Evolutionary conservation across 331 rosid species (phyloP).

Genomic region (Ulmus americana): DNA sequence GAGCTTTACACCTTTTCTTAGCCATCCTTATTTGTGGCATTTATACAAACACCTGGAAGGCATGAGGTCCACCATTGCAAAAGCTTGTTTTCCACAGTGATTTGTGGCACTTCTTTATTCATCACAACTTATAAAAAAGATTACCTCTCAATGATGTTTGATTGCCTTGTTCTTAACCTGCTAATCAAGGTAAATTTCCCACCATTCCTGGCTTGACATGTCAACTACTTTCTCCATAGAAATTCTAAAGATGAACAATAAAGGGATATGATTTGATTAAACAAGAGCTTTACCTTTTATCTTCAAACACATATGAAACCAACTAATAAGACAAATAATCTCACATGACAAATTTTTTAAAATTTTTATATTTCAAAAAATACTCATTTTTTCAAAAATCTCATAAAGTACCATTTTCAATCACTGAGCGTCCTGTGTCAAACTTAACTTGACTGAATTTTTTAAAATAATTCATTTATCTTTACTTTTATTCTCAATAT

Average conservation of each 20-base stretch:
- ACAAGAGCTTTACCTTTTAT: too few relatives aligned
- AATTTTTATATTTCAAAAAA: too few relatives aligned
- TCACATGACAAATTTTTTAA: too few relatives aligned
- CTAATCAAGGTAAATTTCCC: slow-evolving; percentile 32
- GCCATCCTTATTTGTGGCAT: neutral
- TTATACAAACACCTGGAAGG: neutral
- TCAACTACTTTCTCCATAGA: slow-evolving; percentile 2
- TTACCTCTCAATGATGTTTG: slow-evolving; percentile 36
- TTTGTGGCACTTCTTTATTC: slow-evolving; percentile 35
- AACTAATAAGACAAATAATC: too few relatives aligned
- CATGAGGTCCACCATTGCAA: slow-evolving; percentile 41
- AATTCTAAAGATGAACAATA: neutral
- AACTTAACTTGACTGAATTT: too few relatives aligned
- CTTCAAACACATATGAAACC: too few relatives aligned
- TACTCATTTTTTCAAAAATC: too few relatives aligned
- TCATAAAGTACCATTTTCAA: too few relatives aligned
- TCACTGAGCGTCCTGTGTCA: too few relatives aligned
- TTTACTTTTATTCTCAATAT: too few relatives aligned
- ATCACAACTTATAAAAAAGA: slow-evolving; percentile 20
- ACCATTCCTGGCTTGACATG: slow-evolving; percentile 37
- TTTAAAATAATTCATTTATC: too few relatives aligned
- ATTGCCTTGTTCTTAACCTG: slow-evolving; percentile 16
- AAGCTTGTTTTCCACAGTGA: slow-evolving; percentile 29
- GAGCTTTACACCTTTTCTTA: neutral
- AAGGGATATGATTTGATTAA: neutral